Evolutionary conservation across 176 grass and related monocot species (phyloP).

Genomic region (Melocanna baccifera): DNA sequence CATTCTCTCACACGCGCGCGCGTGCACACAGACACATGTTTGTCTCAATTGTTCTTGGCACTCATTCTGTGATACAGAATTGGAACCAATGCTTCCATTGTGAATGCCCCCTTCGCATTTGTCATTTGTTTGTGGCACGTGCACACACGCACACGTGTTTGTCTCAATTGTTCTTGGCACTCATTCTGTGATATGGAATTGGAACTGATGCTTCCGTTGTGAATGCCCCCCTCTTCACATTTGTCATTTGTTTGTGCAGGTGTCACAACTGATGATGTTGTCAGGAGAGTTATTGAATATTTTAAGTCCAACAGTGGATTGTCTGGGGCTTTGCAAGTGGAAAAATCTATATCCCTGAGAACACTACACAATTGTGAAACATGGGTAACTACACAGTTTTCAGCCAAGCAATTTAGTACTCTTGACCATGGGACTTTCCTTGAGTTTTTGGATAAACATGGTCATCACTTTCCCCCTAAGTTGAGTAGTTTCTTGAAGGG

Average conservation of each 20-base stretch:
- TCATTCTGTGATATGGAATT: not conserved
- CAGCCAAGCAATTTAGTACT: constrained; percentile 65
- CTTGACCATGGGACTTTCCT: constrained; percentile 81
- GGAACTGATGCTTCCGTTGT: not conserved
- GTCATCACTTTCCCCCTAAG: constrained; percentile 42
- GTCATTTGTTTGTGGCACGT: not conserved
- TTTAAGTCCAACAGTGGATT: constrained; percentile 52
- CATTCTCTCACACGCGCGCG: not conserved
- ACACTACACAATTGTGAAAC: constrained; percentile 69
- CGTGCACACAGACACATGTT: not conserved
- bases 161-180: not conserved
- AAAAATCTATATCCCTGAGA: constrained; percentile 40
- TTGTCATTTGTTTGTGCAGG: constrained; percentile 40
- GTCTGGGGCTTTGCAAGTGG: constrained; percentile 20
- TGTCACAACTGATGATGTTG: constrained; percentile 52
- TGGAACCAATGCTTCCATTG: not conserved
- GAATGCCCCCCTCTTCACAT: constrained; percentile 8
- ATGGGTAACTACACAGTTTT: constrained; percentile 61
- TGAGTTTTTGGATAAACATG: constrained; percentile 72
- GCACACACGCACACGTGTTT: not conserved
- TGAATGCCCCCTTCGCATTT: constrained; percentile 8
- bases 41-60: not conserved
- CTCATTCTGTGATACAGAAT: not conserved
- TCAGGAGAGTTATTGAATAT: constrained; percentile 64
- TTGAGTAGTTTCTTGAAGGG: constrained; percentile 52